These are phyloP conservation scores for Bromus sterilis DNA, from an alignment of 176 grass and related monocot species.

Conservation along the genomic window DNA sequence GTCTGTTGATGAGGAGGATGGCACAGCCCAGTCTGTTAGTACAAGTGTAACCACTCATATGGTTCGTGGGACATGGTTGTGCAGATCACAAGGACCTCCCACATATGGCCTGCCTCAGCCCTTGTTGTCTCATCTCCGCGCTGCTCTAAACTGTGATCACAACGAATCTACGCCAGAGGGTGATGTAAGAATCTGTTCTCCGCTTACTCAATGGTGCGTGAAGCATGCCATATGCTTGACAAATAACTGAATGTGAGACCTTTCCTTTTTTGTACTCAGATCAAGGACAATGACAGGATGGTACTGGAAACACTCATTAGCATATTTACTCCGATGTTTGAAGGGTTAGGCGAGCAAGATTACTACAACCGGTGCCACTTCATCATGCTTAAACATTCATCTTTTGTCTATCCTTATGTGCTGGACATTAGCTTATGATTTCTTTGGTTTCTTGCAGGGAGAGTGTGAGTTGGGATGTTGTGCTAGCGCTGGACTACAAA, in stretches of 20 bases:
- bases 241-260: neutral
- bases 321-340: slow-evolving; percentile 84
- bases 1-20: slow-evolving; percentile 24
- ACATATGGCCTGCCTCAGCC: slow-evolving; percentile 55
- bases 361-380: slow-evolving; percentile 26
- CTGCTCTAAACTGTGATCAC: slow-evolving; percentile 41
- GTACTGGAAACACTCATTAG: slow-evolving; percentile 64
- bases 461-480: slow-evolving; percentile 53
- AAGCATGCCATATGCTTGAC: neutral
- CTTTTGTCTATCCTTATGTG: neutral
- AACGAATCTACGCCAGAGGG: slow-evolving; percentile 11
- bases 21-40: neutral
- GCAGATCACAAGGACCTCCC: slow-evolving; percentile 23
- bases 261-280: slow-evolving; percentile 17
- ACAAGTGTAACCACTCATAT: slow-evolving; percentile 47
- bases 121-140: slow-evolving; percentile 66
- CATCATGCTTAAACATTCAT: neutral
- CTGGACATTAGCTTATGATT: neutral
- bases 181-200: slow-evolving; percentile 37
- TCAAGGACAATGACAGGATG: slow-evolving; percentile 57
- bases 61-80: slow-evolving; percentile 86
- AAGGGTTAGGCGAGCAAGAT: slow-evolving; percentile 45
- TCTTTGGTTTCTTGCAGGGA: slow-evolving; percentile 37
- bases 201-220: neutral
- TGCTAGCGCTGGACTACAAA: slow-evolving; percentile 61